Conservation (phyloP, 1,139 yeast genomes). For the Lizanozyma gosingica region DNA sequence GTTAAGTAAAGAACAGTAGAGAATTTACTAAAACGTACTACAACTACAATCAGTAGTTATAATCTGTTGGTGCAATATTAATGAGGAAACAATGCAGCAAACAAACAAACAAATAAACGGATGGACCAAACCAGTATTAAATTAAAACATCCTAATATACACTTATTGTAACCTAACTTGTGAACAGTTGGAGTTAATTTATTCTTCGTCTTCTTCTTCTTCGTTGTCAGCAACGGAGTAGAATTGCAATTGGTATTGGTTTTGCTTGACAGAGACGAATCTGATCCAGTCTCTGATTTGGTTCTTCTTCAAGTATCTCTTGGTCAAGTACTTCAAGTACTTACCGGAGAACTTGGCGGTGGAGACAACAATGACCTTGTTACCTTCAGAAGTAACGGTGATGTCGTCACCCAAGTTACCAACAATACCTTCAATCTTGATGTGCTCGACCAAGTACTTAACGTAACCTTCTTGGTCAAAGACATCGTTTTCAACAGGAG, state of each 20-base stretch:
- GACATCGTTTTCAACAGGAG: constrained; percentile 96
- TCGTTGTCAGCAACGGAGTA: constrained; percentile 96
- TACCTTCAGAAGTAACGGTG: constrained; percentile 78
- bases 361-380: constrained; percentile 81
- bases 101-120: background rate
- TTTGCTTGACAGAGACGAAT: constrained; percentile 93
- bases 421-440: constrained; percentile 94
- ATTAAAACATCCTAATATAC: background rate
- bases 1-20: too few relatives aligned
- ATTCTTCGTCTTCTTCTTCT: constrained; percentile 84
- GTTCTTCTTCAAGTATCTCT: constrained; percentile 99
- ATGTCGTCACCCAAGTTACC: constrained; percentile 97
- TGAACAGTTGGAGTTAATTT: background rate
- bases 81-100: too few relatives aligned
- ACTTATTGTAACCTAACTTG: background rate
- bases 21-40: too few relatives aligned
- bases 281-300: constrained; percentile 99
- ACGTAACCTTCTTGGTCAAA: constrained; percentile 97
- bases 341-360: constrained; percentile 98
- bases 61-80: too few relatives aligned
- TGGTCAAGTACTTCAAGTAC: constrained; percentile 98
- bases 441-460: constrained; percentile 97
- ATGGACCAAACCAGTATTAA: background rate
- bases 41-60: too few relatives aligned
- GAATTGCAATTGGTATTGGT: constrained; percentile 97